A percentile compares a stretch with the other conserved stretches of the same genome.
Evolutionary conservation across 257 asterid genomes (phyloP).

Genomic region (Jacaranda mimosifolia): DNA sequence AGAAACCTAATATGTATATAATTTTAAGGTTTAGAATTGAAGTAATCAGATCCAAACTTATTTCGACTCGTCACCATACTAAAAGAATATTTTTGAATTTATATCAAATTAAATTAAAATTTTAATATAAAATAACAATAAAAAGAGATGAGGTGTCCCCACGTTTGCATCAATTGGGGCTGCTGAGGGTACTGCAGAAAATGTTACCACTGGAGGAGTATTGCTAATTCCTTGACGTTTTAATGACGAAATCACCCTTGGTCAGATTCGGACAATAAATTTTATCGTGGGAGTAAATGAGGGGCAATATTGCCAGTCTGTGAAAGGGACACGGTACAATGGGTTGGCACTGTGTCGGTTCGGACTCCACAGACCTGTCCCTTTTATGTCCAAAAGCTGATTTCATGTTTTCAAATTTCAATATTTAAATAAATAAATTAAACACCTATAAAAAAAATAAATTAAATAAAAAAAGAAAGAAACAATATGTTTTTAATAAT

Average conservation of each 20-base stretch:
- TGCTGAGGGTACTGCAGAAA: background rate
- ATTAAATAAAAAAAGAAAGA: background rate
- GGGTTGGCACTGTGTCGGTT: constrained; percentile 66
- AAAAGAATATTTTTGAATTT: no score
- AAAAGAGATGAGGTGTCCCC: constrained; percentile 32
- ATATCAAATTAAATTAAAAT: no score
- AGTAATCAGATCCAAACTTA: no score
- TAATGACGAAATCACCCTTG: constrained; percentile 46
- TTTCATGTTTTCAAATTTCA: constrained; percentile 36
- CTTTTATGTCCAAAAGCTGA: constrained; percentile 73
- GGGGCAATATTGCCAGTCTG: constrained; percentile 51
- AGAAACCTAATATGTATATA: no score
- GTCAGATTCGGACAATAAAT: constrained; percentile 19
- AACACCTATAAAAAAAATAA: background rate
- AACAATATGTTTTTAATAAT: background rate
- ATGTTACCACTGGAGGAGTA: background rate
- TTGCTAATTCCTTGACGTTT: constrained; percentile 5
- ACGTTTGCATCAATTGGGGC: constrained; percentile 26
- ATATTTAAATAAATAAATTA: background rate
- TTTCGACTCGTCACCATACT: no score
- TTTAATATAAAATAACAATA: background rate
- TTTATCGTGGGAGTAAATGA: constrained; percentile 29
- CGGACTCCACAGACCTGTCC: constrained; percentile 68
- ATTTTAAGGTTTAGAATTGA: no score
- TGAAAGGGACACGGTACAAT: constrained; percentile 64